Percentiles rank a stretch among this genome's conserved stretches.
phyloP scores from a whole-genome alignment of 495 filamentous ascomycete species.

The Neurospora hispaniola region DNA sequence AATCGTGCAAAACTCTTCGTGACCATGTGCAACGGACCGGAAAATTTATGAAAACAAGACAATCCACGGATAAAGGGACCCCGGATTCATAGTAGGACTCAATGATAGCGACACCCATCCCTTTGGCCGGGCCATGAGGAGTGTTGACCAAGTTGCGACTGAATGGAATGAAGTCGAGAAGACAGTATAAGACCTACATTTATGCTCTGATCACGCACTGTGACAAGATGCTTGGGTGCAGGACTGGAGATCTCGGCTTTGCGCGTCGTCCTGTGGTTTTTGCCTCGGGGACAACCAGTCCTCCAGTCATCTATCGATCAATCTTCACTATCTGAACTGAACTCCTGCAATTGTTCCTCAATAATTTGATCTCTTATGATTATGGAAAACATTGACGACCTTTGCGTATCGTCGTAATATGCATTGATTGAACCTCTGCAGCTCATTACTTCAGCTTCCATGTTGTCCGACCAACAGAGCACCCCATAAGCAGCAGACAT shows the following conservation, averaged over 20 bases:
- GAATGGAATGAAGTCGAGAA: background rate
- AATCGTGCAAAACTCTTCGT: background rate
- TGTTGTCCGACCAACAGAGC: background rate
- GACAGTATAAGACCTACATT: background rate
- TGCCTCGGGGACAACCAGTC: background rate
- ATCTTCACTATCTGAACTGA: background rate
- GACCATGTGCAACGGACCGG: background rate
- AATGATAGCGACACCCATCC: background rate
- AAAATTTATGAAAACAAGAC: background rate
- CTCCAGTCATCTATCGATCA: background rate
- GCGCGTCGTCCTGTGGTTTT: background rate
- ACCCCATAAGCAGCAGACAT: background rate
- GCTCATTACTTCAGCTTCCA: background rate
- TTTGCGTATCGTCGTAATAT: background rate
- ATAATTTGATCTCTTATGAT: background rate
- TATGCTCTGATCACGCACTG: background rate
- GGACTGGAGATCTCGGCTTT: background rate
- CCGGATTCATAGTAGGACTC: background rate
- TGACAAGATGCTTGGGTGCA: background rate
- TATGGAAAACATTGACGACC: background rate
- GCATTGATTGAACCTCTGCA: background rate
- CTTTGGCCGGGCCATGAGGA: background rate
- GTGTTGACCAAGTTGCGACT: background rate
- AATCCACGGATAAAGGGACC: background rate
- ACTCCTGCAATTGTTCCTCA: background rate